Percentiles rank a stretch among this genome's conserved stretches.
These are phyloP conservation scores for Trametes cinnabarina DNA, from an alignment of 768 basidiomycete species.

Conservation along the genomic window DNA sequence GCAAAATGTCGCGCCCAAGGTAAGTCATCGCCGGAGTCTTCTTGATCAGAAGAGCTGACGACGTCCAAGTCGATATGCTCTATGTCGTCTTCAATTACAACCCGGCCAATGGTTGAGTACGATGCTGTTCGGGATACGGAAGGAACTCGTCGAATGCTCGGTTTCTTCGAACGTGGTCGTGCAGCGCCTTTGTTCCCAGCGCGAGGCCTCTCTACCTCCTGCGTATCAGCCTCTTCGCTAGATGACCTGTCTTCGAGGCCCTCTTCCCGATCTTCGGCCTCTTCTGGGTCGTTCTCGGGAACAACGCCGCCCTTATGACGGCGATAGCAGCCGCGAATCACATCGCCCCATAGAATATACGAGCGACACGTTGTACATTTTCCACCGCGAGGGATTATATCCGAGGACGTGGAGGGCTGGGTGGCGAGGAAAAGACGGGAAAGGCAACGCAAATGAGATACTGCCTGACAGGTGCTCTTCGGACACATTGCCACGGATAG, in stretches of 20 bases:
- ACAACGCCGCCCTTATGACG: conserved; percentile 38
- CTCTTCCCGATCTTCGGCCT: conserved; percentile 27
- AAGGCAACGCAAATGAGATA: conserved; percentile 61
- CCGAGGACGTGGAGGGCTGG: conserved; percentile 16
- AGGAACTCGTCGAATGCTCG: neutral
- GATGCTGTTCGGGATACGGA: neutral
- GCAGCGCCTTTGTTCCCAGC: neutral
- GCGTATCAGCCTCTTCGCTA: neutral
- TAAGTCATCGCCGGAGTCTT: conserved; percentile 6
- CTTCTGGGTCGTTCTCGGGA: conserved; percentile 34
- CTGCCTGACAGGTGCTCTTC: conserved; percentile 42
- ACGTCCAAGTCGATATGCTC: conserved; percentile 14
- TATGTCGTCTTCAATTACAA: neutral
- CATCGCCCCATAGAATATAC: conserved; percentile 69
- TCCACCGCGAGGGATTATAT: conserved; percentile 63
- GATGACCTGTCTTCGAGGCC: neutral
- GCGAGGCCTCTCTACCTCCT: neutral
- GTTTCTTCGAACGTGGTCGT: neutral
- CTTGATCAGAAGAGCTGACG: conserved; percentile 10
- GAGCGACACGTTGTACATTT: conserved; percentile 48
- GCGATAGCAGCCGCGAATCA: conserved; percentile 61
- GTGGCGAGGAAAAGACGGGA: conserved; percentile 42
- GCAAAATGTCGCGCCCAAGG: neutral
- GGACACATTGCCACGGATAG: conserved; percentile 56
- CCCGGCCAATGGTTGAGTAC: neutral